These are phyloP conservation scores for Albifimbria verrucaria DNA, from an alignment of 2,329 filamentous ascomycete genomes.

Conservation along the genomic window DNA sequence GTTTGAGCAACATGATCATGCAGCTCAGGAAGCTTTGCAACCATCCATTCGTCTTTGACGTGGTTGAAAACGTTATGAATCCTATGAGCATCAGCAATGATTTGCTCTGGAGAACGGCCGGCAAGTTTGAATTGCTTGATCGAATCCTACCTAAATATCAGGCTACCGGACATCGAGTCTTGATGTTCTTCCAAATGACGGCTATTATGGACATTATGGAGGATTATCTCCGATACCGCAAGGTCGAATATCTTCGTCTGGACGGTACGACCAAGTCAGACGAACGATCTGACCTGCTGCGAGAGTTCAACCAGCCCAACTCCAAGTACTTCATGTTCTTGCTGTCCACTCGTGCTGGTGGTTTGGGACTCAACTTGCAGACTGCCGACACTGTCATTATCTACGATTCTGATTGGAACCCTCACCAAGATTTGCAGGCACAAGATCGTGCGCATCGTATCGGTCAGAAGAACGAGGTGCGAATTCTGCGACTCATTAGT, in stretches of 20 bases:
- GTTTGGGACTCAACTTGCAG: slow-evolving; percentile 93
- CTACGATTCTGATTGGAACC: slow-evolving; percentile 99
- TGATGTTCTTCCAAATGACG: slow-evolving; percentile 99
- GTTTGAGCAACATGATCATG: slow-evolving; percentile 99
- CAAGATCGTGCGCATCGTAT: slow-evolving; percentile 99
- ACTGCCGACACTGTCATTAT: slow-evolving; percentile 99
- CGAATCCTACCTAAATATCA: slow-evolving; percentile 91
- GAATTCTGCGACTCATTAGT: slow-evolving; percentile 91
- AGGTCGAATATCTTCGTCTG: slow-evolving; percentile 82
- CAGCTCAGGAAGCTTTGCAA: slow-evolving; percentile 98
- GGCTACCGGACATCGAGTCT: slow-evolving; percentile 83
- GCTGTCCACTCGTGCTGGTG: slow-evolving; percentile 97
- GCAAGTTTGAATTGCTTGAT: slow-evolving; percentile 96
- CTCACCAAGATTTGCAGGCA: slow-evolving; percentile 97
- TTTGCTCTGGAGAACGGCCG: slow-evolving; percentile 88
- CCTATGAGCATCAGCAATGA: slow-evolving; percentile 86
- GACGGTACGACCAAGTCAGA: slow-evolving; percentile 98
- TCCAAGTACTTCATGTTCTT: slow-evolving; percentile 98
- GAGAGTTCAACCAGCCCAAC: slow-evolving; percentile 81
- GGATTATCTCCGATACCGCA: slow-evolving; percentile 84
- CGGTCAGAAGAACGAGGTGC: slow-evolving; percentile 98
- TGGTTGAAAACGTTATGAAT: slow-evolving; percentile 98
- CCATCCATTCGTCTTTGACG: slow-evolving; percentile 97
- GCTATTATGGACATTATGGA: slow-evolving; percentile 99
- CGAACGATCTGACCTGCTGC: slow-evolving; percentile 87